These are phyloP conservation scores for Saprolegnia diclina DNA, from an alignment of 352 stramenopile genomes.

Conservation along the genomic window DNA sequence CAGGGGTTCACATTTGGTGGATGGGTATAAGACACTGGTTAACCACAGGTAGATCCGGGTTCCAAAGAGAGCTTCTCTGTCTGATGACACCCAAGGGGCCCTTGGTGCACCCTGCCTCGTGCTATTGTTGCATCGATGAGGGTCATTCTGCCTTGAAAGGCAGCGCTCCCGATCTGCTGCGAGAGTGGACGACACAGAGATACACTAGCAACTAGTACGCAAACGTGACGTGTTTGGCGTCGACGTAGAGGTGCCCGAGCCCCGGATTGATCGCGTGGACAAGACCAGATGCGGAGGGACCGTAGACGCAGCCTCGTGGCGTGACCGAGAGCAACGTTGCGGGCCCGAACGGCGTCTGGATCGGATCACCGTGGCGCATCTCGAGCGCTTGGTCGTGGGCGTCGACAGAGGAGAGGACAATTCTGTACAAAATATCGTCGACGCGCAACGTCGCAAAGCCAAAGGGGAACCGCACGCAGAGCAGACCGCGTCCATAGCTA, in stretches of 20 bases:
- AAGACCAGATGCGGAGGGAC: not conserved
- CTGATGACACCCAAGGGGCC: too few relatives aligned
- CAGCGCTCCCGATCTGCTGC: too few relatives aligned
- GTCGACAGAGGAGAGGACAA: constrained; percentile 32
- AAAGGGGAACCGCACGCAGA: constrained; percentile 57
- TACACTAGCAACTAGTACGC: too few relatives aligned
- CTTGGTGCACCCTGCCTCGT: too few relatives aligned
- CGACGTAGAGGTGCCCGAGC: not conserved
- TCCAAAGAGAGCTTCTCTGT: too few relatives aligned
- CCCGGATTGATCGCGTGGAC: not conserved
- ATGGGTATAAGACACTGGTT: too few relatives aligned
- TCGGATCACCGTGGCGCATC: constrained; percentile 45
- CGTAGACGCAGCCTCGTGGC: not conserved
- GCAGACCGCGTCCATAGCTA: constrained; percentile 43
- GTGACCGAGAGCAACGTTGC: not conserved
- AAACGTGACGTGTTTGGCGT: too few relatives aligned
- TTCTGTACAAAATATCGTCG: constrained; percentile 32
- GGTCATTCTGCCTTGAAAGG: too few relatives aligned
- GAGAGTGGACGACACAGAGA: too few relatives aligned
- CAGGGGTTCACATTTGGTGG: too few relatives aligned
- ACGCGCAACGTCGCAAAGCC: constrained; percentile 55
- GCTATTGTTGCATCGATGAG: too few relatives aligned
- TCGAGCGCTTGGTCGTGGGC: constrained; percentile 33
- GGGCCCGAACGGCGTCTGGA: constrained; percentile 59
- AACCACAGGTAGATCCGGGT: too few relatives aligned